A percentile compares a stretch with the other conserved stretches of the same genome.
phyloP scores from a whole-genome alignment of 2,329 filamentous ascomycete species.

The Aspergillus transmontanensis region DNA sequence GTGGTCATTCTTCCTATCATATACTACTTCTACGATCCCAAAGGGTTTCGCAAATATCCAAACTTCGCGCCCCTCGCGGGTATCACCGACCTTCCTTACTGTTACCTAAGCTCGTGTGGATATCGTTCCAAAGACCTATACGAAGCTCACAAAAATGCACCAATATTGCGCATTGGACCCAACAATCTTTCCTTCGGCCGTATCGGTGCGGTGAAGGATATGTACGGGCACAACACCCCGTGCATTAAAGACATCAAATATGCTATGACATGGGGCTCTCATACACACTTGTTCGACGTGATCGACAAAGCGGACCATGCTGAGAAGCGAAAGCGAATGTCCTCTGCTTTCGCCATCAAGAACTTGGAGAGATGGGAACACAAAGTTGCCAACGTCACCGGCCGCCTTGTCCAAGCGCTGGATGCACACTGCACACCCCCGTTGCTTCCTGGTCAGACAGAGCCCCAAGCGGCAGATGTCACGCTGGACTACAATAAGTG shows the following conservation, averaged over 20 bases:
- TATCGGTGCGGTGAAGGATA: slow-evolving; percentile 46
- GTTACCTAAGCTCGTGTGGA: slow-evolving; percentile 42
- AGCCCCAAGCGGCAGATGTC: slow-evolving; percentile 41
- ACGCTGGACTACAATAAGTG: slow-evolving; percentile 53
- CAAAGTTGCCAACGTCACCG: slow-evolving; percentile 53
- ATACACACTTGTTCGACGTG: slow-evolving; percentile 54
- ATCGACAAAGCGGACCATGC: slow-evolving; percentile 53
- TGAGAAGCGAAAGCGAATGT: slow-evolving; percentile 51
- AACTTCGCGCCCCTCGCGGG: slow-evolving; percentile 44
- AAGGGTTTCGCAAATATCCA: slow-evolving; percentile 50
- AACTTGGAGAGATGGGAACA: slow-evolving; percentile 54
- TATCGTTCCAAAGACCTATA: slow-evolving; percentile 44
- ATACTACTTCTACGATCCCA: slow-evolving; percentile 50
- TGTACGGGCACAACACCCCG: slow-evolving; percentile 51
- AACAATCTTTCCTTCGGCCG: slow-evolving; percentile 45
- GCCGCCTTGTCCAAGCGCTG: slow-evolving; percentile 44
- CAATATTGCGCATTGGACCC: slow-evolving; percentile 47
- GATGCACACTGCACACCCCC: slow-evolving; percentile 48
- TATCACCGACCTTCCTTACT: slow-evolving; percentile 49
- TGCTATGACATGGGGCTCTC: slow-evolving; percentile 45
- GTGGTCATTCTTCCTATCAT: slow-evolving; percentile 33
- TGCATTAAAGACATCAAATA: slow-evolving; percentile 54
- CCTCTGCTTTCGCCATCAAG: slow-evolving; percentile 53
- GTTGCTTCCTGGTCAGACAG: slow-evolving; percentile 18
- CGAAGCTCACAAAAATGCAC: slow-evolving; percentile 47